phyloP scores from a whole-genome alignment of 2,329 filamentous ascomycete species.

The Neurospora crassa region DNA sequence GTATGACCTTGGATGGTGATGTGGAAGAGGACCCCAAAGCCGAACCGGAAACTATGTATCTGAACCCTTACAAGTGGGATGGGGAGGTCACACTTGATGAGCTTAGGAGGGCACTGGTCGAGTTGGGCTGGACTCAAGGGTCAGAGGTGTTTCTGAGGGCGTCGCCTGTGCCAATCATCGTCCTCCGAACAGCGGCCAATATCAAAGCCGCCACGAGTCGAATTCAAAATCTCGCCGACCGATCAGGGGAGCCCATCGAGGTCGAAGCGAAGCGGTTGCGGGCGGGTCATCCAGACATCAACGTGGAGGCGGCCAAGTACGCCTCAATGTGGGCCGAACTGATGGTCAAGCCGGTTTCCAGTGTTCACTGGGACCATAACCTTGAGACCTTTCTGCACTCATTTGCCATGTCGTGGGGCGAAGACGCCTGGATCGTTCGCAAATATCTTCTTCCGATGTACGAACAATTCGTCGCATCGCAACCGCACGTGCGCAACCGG shows the following conservation, averaged over 20 bases:
- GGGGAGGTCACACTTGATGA: constrained; percentile 53
- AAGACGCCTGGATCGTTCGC: constrained; percentile 63
- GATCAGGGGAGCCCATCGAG: constrained; percentile 26
- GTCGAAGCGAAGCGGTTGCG: constrained; percentile 28
- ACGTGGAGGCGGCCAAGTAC: constrained; percentile 54
- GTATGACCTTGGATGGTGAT: constrained; percentile 48
- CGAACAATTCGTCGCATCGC: constrained; percentile 28
- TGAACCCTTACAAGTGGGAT: constrained; percentile 70
- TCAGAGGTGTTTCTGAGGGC: constrained; percentile 49
- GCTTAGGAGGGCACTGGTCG: constrained; percentile 50
- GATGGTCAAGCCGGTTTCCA: constrained; percentile 39
- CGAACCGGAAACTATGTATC: constrained; percentile 54
- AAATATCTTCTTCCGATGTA: constrained; percentile 58
- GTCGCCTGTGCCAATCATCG: constrained; percentile 55
- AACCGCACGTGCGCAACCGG: constrained; percentile 21
- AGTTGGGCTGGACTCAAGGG: constrained; percentile 33
- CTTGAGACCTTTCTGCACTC: constrained; percentile 56
- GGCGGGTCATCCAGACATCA: constrained; percentile 44
- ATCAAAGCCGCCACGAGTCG: constrained; percentile 57
- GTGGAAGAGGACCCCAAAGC: constrained; percentile 4
- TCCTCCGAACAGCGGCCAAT: constrained; percentile 69
- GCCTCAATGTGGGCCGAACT: constrained; percentile 63
- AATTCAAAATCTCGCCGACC: constrained; percentile 31
- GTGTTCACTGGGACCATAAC: constrained; percentile 47
- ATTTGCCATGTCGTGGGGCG: constrained; percentile 56